Evolutionary conservation across 805 yeast species (phyloP).

Genomic region (Henningerozyma blattae): DNA sequence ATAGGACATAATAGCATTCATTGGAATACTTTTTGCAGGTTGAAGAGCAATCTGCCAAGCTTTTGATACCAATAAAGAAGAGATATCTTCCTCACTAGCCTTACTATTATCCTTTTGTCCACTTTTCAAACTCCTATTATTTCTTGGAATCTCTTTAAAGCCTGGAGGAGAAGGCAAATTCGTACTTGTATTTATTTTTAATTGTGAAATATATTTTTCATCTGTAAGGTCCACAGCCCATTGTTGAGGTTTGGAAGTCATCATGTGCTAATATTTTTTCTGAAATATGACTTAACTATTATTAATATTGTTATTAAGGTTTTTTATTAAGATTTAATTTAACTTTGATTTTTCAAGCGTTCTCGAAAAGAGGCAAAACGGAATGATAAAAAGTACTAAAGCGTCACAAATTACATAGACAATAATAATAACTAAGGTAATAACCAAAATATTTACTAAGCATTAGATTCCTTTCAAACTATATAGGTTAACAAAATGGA

Average conservation of each 20-base stretch:
- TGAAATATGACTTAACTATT: neutral
- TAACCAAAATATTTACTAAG: too few species aligned
- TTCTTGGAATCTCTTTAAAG: slow-evolving; percentile 4
- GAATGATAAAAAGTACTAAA: too few species aligned
- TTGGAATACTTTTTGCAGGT: slow-evolving; percentile 80
- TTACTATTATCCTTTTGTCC: slow-evolving; percentile 2
- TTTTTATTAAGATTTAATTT: too few species aligned
- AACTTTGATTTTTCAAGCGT: too few species aligned
- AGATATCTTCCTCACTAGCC: slow-evolving; percentile 2
- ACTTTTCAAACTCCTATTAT: neutral
- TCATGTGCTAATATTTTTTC: too few species aligned
- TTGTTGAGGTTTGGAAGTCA: neutral
- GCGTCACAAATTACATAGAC: too few species aligned
- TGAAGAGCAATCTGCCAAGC: slow-evolving; percentile 80
- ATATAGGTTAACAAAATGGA: too few species aligned
- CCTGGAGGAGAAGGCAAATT: slow-evolving; percentile 19
- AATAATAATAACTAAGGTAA: too few species aligned
- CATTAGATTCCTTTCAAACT: too few species aligned
- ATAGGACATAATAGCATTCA: slow-evolving; percentile 82
- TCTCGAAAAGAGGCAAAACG: too few species aligned
- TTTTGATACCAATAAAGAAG: slow-evolving; percentile 32
- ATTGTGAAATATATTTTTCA: slow-evolving; percentile 5
- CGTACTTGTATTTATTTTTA: slow-evolving; percentile 3
- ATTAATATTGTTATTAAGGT: too few species aligned
- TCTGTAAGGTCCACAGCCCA: slow-evolving; percentile 10